phyloP scores from a whole-genome alignment of 768 basidiomycete species.

The Tephrocybe sp. region DNA sequence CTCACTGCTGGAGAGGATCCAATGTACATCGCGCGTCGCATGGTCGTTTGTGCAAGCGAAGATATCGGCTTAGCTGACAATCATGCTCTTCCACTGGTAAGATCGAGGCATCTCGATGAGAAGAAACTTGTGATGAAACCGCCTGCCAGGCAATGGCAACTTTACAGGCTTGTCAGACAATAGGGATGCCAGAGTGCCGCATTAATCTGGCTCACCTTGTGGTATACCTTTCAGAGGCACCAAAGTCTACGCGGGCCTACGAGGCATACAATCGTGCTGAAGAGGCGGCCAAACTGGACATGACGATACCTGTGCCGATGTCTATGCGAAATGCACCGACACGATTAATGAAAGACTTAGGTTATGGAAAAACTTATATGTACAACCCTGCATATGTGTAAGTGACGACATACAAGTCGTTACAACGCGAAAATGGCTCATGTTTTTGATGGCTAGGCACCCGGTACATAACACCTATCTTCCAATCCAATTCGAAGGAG shows the following conservation, averaged over 20 bases:
- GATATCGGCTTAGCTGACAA: constrained; percentile 82
- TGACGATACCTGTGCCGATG: constrained; percentile 61
- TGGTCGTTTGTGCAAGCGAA: constrained; percentile 82
- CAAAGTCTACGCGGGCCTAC: constrained; percentile 79
- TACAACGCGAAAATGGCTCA: not conserved
- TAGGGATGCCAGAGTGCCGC: constrained; percentile 83
- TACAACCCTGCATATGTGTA: constrained; percentile 61
- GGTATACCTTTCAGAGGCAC: constrained; percentile 76
- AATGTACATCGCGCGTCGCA: constrained; percentile 66
- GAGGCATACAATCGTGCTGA: constrained; percentile 73
- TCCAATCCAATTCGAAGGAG: constrained; percentile 42
- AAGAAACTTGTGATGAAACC: not conserved
- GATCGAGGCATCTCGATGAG: constrained; percentile 18
- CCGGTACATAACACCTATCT: constrained; percentile 66
- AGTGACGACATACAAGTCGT: constrained; percentile 16
- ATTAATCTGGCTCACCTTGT: constrained; percentile 78
- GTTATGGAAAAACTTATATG: constrained; percentile 60
- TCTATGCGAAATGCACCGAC: constrained; percentile 80
- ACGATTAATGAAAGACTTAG: constrained; percentile 61
- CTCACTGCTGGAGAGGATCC: constrained; percentile 80
- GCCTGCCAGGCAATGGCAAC: constrained; percentile 54
- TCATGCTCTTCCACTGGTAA: constrained; percentile 70
- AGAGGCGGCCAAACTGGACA: constrained; percentile 51
- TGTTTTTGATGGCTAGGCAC: constrained; percentile 36
- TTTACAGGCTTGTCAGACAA: constrained; percentile 59